Base-by-base conservation (phyloP, 495 filamentous ascomycete genomes). In the Parathielavia appendiculata region DNA sequence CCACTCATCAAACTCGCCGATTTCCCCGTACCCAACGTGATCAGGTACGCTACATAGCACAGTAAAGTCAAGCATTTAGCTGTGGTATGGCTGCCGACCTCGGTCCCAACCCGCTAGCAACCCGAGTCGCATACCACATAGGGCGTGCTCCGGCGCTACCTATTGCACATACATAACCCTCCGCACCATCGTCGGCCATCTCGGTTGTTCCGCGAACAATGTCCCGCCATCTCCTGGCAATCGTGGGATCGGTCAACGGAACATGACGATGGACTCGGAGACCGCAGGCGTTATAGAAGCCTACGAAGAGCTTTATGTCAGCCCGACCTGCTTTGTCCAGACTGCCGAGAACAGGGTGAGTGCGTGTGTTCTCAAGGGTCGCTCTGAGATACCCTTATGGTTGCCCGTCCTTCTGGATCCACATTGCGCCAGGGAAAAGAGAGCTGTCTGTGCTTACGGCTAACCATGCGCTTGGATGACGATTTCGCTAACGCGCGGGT, bases 321-420 rank as follows among this genome's bases (percentile, higher is more conserved):
- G 58, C 23, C 52, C 45, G 5, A 59, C 53, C 11, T 66, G 65
- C 34, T 59, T 63, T 46, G 55, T 69, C n/a, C 70, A 73, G 36
- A 68, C 69, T 0, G 62, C 65, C 22, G 63, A 64, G 50, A 58
- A 55, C 43, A 58, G 70, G 43, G 70, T 73, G 51, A 62, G 70
- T 59, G 1, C 16, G 17, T 26, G 17, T 30, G 6, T 6, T 30
- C 26, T 30, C 26, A 6, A 30, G 26, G 6, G 26, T 30, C 26
- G 26, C 26, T 6, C 26, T 6, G 26, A 30, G 26, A 30, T 30
- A 30, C 26, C 26, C 26, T n/a, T 30, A 30, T 30, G 26, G 26
- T 30, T 30, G 26, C 26, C 26, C 26, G 26, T 30, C 9, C 26
- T 8, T 40, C 13, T 22, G 38, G 6, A 30, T 30, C 26, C 3